Base-by-base conservation (phyloP, 495 filamentous ascomycete species). In the Darksidea phi region DNA sequence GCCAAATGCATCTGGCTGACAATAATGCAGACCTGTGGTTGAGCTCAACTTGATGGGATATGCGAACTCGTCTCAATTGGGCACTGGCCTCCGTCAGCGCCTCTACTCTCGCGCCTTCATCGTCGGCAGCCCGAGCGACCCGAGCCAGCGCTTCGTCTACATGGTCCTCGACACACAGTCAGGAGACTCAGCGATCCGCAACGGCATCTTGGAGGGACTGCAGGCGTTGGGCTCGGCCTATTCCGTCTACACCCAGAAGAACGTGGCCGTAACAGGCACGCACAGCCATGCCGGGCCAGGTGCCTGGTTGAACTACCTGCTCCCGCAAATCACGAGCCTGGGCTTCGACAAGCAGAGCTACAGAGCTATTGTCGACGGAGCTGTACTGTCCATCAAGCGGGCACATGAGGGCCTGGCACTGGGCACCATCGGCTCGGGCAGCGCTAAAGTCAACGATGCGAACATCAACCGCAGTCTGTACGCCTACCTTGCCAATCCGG, bases 41-140 rank as follows among this genome's bases (percentile, higher is more conserved):
- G 91, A 95, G 72, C 82, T 96, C 68, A 89, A 89, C 61, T 78
- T 96, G 67, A 95, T 94, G 83, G 94, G 94, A 52, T 98, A 97
- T 78, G 94, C 94, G 12, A 85, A 90, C 68, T 75, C 87, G n/a
- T 83, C 85, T 24, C 94, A 98, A 70, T 73, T 94, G 37, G 93
- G 94, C 41, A 85, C 87, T 18, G 94, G 94, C 24, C 78, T 98
- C 18, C 88, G 91, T 43, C 94, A 98, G 73, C 81, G 94, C 46
- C 80, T 97, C 13, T 91, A 92, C 71, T 93, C 92, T 15, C 84
- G 92, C 25, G 88, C 94, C 2, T 98, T 98, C 71, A 92, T 98
- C 64, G 77, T 96, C 54, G 93, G 84, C 20, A 81, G 88, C 68
- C 74, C 83, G 2, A 74, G 82, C 13, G 80, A 83, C 5, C 82